Evolutionary conservation across 192 early-diverging fungal species (phyloP).

Genomic region (Coemansia sp.): DNA sequence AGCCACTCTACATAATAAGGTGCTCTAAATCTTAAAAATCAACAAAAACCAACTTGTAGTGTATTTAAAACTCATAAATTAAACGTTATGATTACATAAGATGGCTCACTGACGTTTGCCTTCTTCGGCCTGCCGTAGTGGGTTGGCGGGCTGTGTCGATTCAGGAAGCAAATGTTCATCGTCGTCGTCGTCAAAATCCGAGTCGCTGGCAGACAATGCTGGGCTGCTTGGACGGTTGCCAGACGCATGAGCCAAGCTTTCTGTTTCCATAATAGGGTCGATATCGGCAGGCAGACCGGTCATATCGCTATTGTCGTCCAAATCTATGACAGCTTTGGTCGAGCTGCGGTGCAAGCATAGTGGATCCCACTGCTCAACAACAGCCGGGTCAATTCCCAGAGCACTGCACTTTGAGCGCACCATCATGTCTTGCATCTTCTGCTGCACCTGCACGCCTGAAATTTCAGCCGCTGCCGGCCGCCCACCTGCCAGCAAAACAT

Average conservation of each 20-base stretch:
- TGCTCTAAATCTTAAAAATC: no score
- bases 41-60: background rate
- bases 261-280: background rate
- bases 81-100: no score
- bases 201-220: slow-evolving; percentile 25
- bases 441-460: slow-evolving; percentile 12
- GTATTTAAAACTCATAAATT: background rate
- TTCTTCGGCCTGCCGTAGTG: background rate
- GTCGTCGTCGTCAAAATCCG: slow-evolving; percentile 13
- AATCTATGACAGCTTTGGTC: background rate
- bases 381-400: slow-evolving; percentile 31
- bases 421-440: slow-evolving; percentile 24
- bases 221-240: background rate
- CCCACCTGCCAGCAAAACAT: background rate
- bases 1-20: no score
- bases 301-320: background rate
- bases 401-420: slow-evolving; percentile 23
- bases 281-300: background rate
- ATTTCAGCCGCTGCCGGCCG: background rate
- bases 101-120: background rate
- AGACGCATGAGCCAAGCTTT: background rate
- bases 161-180: background rate
- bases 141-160: background rate
- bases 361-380: slow-evolving; percentile 37
- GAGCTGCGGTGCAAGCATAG: slow-evolving; percentile 21